phyloP scores from a whole-genome alignment of 805 yeast species.

The Pichia sporocuriosa region DNA sequence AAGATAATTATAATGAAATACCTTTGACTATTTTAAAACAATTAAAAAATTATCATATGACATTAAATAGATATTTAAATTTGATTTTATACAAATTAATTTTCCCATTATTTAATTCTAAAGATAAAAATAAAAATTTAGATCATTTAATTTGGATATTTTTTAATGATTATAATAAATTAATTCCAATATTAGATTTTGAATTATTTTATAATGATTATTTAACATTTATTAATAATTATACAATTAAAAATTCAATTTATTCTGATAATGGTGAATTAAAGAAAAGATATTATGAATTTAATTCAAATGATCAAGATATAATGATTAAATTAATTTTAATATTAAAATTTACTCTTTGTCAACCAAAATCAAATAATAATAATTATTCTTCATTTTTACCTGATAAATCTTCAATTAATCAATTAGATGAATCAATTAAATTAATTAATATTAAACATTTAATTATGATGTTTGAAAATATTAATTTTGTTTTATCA shows the following conservation, averaged over 20 bases:
- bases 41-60: conserved; percentile 31
- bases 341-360: conserved; percentile 43
- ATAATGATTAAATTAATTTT: conserved; percentile 46
- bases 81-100: conserved; percentile 28
- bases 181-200: conserved; percentile 50
- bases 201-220: conserved; percentile 47
- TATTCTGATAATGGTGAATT: conserved; percentile 38
- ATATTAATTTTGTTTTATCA: conserved; percentile 40
- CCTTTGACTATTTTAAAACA: no score
- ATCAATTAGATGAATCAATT: conserved; percentile 28
- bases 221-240: conserved; percentile 40
- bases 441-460: conserved; percentile 31
- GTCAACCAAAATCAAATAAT: conserved; percentile 28
- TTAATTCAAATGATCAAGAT: conserved; percentile 27
- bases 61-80: conserved; percentile 30
- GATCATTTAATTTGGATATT: conserved; percentile 44
- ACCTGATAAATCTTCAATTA: conserved; percentile 24
- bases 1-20: no score
- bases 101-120: conserved; percentile 24
- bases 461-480: conserved; percentile 38
- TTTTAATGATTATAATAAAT: conserved; percentile 46
- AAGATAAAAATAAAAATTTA: conserved; percentile 23
- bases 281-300: conserved; percentile 31
- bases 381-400: conserved; percentile 13
- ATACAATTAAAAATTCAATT: conserved; percentile 25